These are phyloP conservation scores for Lizonia empirigonia DNA, from an alignment of 2,329 filamentous ascomycete genomes.

Conservation along the genomic window DNA sequence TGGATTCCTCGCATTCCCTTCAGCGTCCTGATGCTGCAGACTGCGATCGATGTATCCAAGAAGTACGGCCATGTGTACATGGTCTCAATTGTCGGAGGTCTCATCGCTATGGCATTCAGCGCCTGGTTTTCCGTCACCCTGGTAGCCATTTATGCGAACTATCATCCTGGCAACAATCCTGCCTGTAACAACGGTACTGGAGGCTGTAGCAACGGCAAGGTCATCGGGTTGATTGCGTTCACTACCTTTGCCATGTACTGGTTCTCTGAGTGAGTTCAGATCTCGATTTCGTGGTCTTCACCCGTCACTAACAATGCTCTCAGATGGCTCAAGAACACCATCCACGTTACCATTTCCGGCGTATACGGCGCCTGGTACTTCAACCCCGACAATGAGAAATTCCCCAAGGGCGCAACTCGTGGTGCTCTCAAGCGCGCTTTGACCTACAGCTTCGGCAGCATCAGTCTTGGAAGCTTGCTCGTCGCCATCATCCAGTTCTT, in stretches of 20 bases:
- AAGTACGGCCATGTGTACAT: slow-evolving; percentile 84
- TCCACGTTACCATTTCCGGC: slow-evolving; percentile 85
- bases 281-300: background rate
- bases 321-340: slow-evolving; percentile 84
- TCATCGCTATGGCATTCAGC: slow-evolving; percentile 74
- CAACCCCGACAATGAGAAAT: slow-evolving; percentile 46
- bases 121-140: slow-evolving; percentile 88
- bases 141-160: slow-evolving; percentile 84
- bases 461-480: slow-evolving; percentile 82
- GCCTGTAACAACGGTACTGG: slow-evolving; percentile 60
- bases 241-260: slow-evolving; percentile 92
- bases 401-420: slow-evolving; percentile 78
- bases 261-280: slow-evolving; percentile 69
- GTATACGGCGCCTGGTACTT: slow-evolving; percentile 94
- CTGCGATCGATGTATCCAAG: slow-evolving; percentile 82
- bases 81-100: slow-evolving; percentile 81
- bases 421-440: slow-evolving; percentile 81
- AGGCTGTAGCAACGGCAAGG: slow-evolving; percentile 73
- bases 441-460: slow-evolving; percentile 92
- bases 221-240: slow-evolving; percentile 84
- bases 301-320: slow-evolving; percentile 36
- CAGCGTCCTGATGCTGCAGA: slow-evolving; percentile 86
- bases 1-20: slow-evolving; percentile 92
- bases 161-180: slow-evolving; percentile 69
- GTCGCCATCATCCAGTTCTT: slow-evolving; percentile 87